Evolutionary conservation across 2,329 filamentous ascomycete species (phyloP), one percentile per base, ranked within the genome.

Genomic region (Byssothecium circinans): DNA sequence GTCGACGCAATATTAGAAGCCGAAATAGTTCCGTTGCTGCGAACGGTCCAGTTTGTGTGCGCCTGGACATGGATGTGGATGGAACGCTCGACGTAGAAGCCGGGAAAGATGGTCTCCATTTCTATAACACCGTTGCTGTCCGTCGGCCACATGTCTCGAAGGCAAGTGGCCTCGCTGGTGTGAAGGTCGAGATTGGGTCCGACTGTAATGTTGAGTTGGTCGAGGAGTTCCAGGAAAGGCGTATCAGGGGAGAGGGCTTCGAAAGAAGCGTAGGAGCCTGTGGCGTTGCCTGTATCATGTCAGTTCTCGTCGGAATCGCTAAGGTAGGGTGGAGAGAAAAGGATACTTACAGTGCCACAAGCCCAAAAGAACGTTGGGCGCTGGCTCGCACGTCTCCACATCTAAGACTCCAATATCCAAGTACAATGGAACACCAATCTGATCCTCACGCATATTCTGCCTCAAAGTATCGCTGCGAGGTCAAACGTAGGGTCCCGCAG

Each of bases 391-490:
- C 33, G 71, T 73, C 14, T 64, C 62, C 38, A 70, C 68, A 52
- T 75, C 61, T 25, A 75, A 66, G 22, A 74, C 49, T 53, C 75
- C 71, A 41, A 72, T 65, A 43, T 75, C 71, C 44, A 75, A 61
- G 44, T 65, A 66, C n/a, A 75, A 56, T n/a, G 69, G 66, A 10
- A 75, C 61, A 41, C 72, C 72, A 1, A 37, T 49, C 50, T 75
- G 61, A 15, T 53, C 60, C 17, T 75, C 70, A 5, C 48, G 53
- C 37, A 75, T 60, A 47, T 75, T 61, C n/a, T 64, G 50, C 25
- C 72, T 68, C 5, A 54, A 41, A 3, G 48, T 54, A 36, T 54
- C 44, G 14, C 33, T 41, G 11, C 48, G 33, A 5, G 48, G 48
- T 48, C 51, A 51, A 44, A 74, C 64, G 41, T 58, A 62, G 10